phyloP scores from a whole-genome alignment of 331 rosid species.

The Malus hybrid region DNA sequence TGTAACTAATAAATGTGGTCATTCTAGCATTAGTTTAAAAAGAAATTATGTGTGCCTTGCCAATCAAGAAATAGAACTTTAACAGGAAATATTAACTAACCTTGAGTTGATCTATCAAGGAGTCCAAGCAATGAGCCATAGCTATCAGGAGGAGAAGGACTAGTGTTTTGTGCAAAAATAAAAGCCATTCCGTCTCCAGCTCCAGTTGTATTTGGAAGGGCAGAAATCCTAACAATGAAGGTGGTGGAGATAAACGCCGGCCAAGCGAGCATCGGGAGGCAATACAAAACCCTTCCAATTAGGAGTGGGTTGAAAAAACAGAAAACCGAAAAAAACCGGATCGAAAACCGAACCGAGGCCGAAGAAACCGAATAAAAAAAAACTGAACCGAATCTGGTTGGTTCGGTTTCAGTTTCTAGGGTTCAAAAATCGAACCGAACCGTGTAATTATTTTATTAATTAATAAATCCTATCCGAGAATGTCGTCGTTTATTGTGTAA shows the following conservation, averaged over 20 bases:
- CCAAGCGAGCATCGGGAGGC: conserved; percentile 34
- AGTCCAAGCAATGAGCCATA: conserved; percentile 46
- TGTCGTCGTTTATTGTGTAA: too few relatives aligned
- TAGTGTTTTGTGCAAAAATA: conserved; percentile 37
- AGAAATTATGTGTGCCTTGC: not conserved
- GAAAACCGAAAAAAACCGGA: too few relatives aligned
- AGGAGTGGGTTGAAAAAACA: too few relatives aligned
- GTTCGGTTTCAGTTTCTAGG: too few relatives aligned
- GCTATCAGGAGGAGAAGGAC: conserved; percentile 43
- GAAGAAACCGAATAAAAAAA: too few relatives aligned
- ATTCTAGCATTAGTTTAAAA: not conserved
- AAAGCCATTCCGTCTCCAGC: conserved; percentile 55
- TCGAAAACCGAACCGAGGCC: too few relatives aligned
- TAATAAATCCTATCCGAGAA: too few relatives aligned
- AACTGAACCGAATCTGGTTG: too few relatives aligned
- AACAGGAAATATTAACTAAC: not conserved
- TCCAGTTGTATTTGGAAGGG: conserved; percentile 19
- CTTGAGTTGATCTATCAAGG: conserved; percentile 37
- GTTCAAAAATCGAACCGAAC: too few relatives aligned
- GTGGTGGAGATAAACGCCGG: conserved; percentile 42
- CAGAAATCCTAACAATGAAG: conserved; percentile 40
- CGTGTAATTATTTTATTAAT: too few relatives aligned
- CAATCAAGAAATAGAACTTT: not conserved
- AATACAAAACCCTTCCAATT: conserved; percentile 43
- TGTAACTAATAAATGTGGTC: not conserved